These are phyloP conservation scores for Diaporthe citriasiana DNA, from an alignment of 2,329 filamentous ascomycete genomes.

Conservation along the genomic window DNA sequence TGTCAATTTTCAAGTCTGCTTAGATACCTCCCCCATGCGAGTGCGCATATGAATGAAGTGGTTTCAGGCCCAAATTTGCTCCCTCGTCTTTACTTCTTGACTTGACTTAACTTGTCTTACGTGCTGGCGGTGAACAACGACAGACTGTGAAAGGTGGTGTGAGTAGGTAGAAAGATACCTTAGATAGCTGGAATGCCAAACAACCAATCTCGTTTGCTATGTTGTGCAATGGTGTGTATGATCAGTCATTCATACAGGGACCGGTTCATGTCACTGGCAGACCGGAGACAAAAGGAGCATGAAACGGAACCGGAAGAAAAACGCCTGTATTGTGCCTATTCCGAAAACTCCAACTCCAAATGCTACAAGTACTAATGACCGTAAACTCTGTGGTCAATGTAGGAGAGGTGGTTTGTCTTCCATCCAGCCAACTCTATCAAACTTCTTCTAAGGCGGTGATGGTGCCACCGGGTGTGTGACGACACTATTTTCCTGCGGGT, in stretches of 20 bases:
- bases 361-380: constrained; percentile 26
- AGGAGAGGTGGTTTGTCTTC: background rate
- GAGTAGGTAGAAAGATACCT: constrained; percentile 16
- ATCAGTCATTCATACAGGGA: background rate
- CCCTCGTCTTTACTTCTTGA: background rate
- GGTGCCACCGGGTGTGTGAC: background rate
- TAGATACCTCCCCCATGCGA: constrained; percentile 41
- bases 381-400: background rate
- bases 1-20: constrained; percentile 14
- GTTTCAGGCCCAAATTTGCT: background rate
- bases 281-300: background rate
- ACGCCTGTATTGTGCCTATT: constrained; percentile 22
- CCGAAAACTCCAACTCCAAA: constrained; percentile 31
- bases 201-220: background rate
- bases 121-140: background rate
- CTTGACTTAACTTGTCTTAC: background rate
- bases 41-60: constrained; percentile 19
- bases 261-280: background rate
- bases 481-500: background rate
- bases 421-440: background rate
- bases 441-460: background rate
- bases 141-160: background rate
- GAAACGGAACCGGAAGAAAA: background rate
- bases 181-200: constrained; percentile 15
- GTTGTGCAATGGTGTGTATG: too few species aligned